A percentile compares a stretch with the other conserved stretches of the same genome.
phyloP scores from a whole-genome alignment of 306 rosid species.

The Rosa multiflora region DNA sequence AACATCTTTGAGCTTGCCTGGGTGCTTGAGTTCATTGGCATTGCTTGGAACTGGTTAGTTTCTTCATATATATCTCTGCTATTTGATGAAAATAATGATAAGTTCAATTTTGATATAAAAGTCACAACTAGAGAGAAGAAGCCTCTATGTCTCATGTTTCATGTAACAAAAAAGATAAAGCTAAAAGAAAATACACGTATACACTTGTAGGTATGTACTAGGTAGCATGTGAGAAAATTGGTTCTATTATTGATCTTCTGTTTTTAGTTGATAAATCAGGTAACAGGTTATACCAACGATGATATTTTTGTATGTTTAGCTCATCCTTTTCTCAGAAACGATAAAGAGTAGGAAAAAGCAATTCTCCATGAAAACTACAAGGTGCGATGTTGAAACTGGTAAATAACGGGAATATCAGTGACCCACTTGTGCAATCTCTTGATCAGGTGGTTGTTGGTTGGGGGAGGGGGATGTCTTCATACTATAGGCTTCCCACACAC shows the following conservation, averaged over 20 bases:
- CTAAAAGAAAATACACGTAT: background rate
- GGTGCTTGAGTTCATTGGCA: conserved; percentile 57
- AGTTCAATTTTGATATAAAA: background rate
- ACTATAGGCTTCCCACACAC: too few relatives aligned
- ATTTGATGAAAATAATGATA: conserved; percentile 3
- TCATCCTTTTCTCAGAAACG: background rate
- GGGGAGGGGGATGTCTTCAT: background rate
- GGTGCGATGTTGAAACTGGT: background rate
- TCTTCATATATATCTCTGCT: conserved; percentile 18
- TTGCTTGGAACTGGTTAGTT: conserved; percentile 82
- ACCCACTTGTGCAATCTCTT: background rate
- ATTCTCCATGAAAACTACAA: background rate
- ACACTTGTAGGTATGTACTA: background rate
- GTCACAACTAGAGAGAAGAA: background rate
- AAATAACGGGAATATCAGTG: background rate
- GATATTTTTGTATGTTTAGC: background rate
- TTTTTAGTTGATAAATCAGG: background rate
- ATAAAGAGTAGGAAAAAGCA: background rate
- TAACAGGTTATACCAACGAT: background rate
- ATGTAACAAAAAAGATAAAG: background rate
- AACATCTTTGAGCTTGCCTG: conserved; percentile 52
- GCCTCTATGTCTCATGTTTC: background rate
- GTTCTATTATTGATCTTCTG: background rate
- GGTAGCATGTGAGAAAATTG: background rate
- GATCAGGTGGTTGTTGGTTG: background rate